Base-by-base conservation (phyloP, 1,284 basidiomycete genomes). In the Tilletia setariae region DNA sequence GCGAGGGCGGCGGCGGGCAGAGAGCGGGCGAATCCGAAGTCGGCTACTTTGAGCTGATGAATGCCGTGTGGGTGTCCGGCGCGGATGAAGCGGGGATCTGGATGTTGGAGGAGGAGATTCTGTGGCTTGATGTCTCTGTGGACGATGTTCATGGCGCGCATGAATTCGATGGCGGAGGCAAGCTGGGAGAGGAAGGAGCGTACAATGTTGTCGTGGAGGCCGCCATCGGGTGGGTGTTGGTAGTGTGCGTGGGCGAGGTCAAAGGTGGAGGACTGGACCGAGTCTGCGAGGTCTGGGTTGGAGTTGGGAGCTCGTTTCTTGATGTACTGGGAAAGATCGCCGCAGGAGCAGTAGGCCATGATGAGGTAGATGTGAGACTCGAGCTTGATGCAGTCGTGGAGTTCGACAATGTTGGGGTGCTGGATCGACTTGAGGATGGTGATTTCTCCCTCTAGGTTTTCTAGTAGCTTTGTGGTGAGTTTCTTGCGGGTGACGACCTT, bases 61-160 rank as follows among this genome's bases (percentile, higher is more conserved):
- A 82, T 79, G 16, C 94, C 94, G 1, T 90, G 83, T 0, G 94
- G 93, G 83, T 98, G 93, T 0, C 94, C 94, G 63, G 90, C 87
- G 0, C 87, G 88, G 13, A 93, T 85, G 76, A 95, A 93, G 63
- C 89, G 88, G 0, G 88, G 86, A 0, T 90, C 87, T 0, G 94
- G 89, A 0, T 94, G 92, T 72, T 90, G 93, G 6, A 98, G 85
- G 0, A 98, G 87, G 0, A 98, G 86, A 82, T 98, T 97, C 89
- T 94, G 94, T 35, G 95, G 95, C 83, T 98, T 98, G 84, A 98
- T 94, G 80, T 98, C 95, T 63, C 96, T 87, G 82, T 98, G 95
- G 51, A 98, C 94, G 68, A 98, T 88, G 79, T 96, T 92, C 72
- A 91, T 87, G 32, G 89, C 88, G 21, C 94, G 88, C 65, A 98